Percentiles rank a stretch among this genome's conserved stretches.
phyloP scores from a whole-genome alignment of 148 eudicot genomes.

The Amaranthus hypochondriacus region DNA sequence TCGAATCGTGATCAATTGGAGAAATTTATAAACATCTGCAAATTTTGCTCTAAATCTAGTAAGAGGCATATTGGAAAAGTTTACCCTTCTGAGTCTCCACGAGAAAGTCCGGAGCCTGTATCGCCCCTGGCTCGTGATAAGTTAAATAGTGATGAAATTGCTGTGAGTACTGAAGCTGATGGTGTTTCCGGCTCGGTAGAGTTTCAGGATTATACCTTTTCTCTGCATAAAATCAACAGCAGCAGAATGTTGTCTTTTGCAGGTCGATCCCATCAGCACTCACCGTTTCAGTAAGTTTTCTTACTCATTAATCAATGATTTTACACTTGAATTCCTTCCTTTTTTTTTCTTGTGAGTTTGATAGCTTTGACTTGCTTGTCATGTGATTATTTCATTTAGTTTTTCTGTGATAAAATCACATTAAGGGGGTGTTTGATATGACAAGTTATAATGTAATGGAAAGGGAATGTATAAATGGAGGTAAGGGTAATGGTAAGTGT shows the following conservation, averaged over 20 bases:
- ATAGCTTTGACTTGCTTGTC: too few relatives aligned
- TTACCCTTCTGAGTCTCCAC: constrained; percentile 75
- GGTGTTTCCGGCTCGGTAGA: constrained; percentile 26
- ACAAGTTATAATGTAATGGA: too few relatives aligned
- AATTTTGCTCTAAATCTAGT: constrained; percentile 47
- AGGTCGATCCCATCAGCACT: constrained; percentile 36
- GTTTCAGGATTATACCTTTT: constrained; percentile 19
- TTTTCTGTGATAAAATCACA: neutral
- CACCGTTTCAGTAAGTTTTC: constrained; percentile 54
- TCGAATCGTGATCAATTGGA: constrained; percentile 23
- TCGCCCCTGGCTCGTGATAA: constrained; percentile 47
- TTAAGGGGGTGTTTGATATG: too few relatives aligned
- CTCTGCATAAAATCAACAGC: constrained; percentile 20
- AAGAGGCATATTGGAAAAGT: constrained; percentile 57
- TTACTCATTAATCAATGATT: neutral
- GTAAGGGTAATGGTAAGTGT: too few relatives aligned
- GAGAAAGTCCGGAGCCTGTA: constrained; percentile 60
- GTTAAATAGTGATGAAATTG: constrained; percentile 14
- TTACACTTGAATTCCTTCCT: neutral
- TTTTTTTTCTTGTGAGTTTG: neutral
- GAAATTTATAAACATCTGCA: constrained; percentile 49
- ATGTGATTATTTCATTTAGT: neutral
- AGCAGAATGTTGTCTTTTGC: constrained; percentile 27
- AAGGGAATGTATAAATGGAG: too few relatives aligned
- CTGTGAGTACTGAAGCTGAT: constrained; percentile 21